A percentile compares a stretch with the other conserved stretches of the same genome.
Evolutionary conservation across 768 basidiomycete species (phyloP).

Genomic region (Lactarius trivialis): DNA sequence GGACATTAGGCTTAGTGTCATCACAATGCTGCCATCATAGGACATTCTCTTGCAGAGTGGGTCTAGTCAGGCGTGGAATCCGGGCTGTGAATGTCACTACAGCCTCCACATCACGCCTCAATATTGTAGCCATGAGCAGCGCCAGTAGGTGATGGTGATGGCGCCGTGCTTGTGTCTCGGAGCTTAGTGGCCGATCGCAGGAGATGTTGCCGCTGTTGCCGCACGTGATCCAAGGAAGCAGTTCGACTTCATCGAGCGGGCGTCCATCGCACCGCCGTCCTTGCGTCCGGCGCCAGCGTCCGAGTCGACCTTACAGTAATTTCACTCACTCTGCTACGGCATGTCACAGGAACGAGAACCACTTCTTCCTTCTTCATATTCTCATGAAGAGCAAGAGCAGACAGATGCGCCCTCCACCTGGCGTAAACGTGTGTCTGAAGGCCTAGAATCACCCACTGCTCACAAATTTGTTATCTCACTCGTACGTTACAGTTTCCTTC

Average conservation of each 20-base stretch:
- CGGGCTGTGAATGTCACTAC: neutral
- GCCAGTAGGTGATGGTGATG: neutral
- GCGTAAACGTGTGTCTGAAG: slow-evolving; percentile 15
- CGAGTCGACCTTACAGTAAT: neutral
- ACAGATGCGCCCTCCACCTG: neutral
- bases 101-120: neutral
- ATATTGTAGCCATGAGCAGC: neutral
- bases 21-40: neutral
- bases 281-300: too few species aligned
- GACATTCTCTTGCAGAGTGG: neutral
- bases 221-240: neutral
- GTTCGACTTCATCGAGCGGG: too few species aligned
- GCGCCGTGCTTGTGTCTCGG: neutral
- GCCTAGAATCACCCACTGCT: slow-evolving; percentile 5
- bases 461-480: slow-evolving; percentile 24
- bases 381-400: neutral
- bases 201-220: too few species aligned
- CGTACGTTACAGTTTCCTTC: slow-evolving; percentile 2
- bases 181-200: neutral
- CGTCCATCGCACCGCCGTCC: too few species aligned
- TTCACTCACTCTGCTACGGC: neutral
- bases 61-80: neutral
- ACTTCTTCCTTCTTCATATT: slow-evolving; percentile 21
- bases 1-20: neutral
- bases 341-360: slow-evolving; percentile 27